Base-by-base conservation (phyloP, 1,139 yeast species). In the Magnusiomyces tetraspermus region DNA sequence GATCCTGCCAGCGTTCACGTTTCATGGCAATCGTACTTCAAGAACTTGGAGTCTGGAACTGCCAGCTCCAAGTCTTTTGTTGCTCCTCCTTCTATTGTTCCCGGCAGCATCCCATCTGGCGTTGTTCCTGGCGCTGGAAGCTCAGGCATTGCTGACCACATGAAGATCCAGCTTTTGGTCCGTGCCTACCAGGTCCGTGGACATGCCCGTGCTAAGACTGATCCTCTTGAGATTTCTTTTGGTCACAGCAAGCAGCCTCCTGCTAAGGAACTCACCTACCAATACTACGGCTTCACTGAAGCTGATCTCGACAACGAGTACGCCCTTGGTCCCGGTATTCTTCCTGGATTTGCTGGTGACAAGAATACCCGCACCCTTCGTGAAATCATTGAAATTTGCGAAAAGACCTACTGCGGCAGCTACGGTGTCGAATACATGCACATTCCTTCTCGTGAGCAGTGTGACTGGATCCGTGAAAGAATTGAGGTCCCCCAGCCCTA, bases 181-280 rank as follows among this genome's bases (percentile, higher is more conserved):
- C 86, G 99, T 71, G 98, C 98, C 46, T 94, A 90, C 74, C 98
- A 92, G 75, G 98, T 92, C 51, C 83, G 97, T 71, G 99, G 98
- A 60, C 98, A 92, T 71, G 86, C 83, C 70, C 88, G 87, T 75
- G 97, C 98, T 50, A 85, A 83, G 65, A 84, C 90, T 57, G 99
- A 92, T 71, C 99, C 99, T 19, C 76, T 92, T 67, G 94, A 86
- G 40, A 85, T 92, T 65, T 81, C 92, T 30, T 87, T 83, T 67
- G 96, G 94, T 60, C 85, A 81, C 62, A 78, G 78, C 64, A 68
- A 73, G 56, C 63, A 70, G 38, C 72, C 74, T 54, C 60, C 76
- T 41, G 97, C 97, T 59, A 83, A 79, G 67, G 98, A 92, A 74
- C 77, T 94, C 67, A 87, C 96, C 48, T 76, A 89, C 59, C 97